Percentiles rank a stretch among this genome's conserved stretches.
Evolutionary conservation across 108 stramenopile species (phyloP).

Genomic region (Bacterosira constricta): DNA sequence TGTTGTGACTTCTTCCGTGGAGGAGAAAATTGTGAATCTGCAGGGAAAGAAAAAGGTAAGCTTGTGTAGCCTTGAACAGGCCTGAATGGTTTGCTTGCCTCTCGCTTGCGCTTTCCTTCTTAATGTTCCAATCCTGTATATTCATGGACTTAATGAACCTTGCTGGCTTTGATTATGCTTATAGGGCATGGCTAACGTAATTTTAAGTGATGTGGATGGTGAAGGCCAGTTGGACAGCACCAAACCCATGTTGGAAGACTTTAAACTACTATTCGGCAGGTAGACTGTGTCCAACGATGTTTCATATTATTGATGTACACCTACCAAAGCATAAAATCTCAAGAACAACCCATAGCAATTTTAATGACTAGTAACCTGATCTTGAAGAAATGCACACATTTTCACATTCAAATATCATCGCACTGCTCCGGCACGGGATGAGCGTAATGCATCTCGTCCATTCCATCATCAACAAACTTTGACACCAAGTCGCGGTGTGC

Average conservation of each 20-base stretch:
- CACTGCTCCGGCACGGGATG: slow-evolving; percentile 22
- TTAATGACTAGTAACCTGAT: no score
- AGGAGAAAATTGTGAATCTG: slow-evolving; percentile 79
- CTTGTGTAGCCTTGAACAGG: no score
- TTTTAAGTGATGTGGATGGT: slow-evolving; percentile 43
- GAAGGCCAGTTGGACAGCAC: slow-evolving; percentile 30
- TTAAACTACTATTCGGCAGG: slow-evolving; percentile 67
- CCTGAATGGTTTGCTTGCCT: not conserved
- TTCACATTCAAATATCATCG: not conserved
- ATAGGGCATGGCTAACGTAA: slow-evolving; percentile 63
- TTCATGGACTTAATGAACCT: not conserved
- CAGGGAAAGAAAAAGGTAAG: slow-evolving; percentile 74
- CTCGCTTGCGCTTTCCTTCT: not conserved
- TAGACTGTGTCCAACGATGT: not conserved
- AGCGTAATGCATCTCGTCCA: slow-evolving; percentile 2
- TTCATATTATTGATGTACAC: no score
- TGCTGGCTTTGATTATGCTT: not conserved
- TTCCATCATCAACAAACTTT: slow-evolving; percentile 9
- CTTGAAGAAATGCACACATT: no score
- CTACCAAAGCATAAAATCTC: no score
- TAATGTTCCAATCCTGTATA: not conserved
- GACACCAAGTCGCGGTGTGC: slow-evolving; percentile 25
- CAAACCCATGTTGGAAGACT: slow-evolving; percentile 79
- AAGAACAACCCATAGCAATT: not conserved
- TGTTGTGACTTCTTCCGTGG: slow-evolving; percentile 74